Percentiles rank a stretch among this genome's conserved stretches.
Evolutionary conservation across 768 basidiomycete species (phyloP).

Genomic region (Mycena galericulata): DNA sequence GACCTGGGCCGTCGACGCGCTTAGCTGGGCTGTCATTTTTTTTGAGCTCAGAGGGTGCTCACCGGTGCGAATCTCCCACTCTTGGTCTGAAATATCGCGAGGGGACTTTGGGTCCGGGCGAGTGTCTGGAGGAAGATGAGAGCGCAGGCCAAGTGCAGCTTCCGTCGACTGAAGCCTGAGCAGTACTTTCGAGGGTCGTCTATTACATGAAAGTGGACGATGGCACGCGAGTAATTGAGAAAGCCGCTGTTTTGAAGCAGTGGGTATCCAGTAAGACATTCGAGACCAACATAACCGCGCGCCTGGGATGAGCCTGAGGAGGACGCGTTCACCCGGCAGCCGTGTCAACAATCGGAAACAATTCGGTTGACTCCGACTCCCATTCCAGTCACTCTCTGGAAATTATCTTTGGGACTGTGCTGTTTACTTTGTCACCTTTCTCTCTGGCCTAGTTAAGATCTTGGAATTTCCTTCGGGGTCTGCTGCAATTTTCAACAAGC

Average conservation of each 20-base stretch:
- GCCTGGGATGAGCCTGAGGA: neutral
- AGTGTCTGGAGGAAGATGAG: conserved; percentile 50
- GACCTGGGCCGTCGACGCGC: conserved; percentile 63
- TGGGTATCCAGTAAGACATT: conserved; percentile 8
- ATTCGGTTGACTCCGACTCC: no score
- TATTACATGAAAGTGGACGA: neutral
- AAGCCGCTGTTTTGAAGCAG: conserved; percentile 8
- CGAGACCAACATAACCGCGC: conserved; percentile 17
- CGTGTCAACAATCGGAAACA: no score
- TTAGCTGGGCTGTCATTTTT: neutral
- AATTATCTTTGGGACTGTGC: neutral
- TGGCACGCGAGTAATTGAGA: neutral
- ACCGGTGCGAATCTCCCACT: conserved; percentile 87
- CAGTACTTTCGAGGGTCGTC: neutral
- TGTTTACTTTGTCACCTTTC: no score
- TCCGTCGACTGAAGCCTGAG: conserved; percentile 20
- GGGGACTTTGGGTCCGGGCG: conserved; percentile 41
- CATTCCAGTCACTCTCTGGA: neutral
- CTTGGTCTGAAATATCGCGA: conserved; percentile 68
- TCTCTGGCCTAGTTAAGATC: no score
- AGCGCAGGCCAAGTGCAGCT: conserved; percentile 49
- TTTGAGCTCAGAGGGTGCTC: conserved; percentile 28
- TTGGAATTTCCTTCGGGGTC: no score
- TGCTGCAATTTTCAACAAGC: no score
- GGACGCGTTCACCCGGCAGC: conserved; percentile 8